Percentiles rank a stretch among this genome's conserved stretches.
Evolutionary conservation across 2,329 filamentous ascomycete genomes (phyloP).

Genomic region (Ophiocordyceps camponoti-floridani): DNA sequence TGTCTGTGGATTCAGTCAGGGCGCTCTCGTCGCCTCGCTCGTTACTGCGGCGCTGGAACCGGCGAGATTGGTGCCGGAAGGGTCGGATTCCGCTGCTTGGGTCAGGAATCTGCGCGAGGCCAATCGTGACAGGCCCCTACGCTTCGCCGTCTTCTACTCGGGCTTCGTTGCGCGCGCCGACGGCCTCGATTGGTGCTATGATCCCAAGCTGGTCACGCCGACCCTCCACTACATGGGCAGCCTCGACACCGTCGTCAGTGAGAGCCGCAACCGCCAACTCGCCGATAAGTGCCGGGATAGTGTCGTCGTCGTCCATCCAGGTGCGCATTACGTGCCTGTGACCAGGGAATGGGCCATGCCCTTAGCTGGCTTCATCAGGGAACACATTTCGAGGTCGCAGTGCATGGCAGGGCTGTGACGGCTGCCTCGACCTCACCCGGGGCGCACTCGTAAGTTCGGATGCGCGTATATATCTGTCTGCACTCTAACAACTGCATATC

Average conservation of each 20-base stretch:
- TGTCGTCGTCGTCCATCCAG: slow-evolving; percentile 52
- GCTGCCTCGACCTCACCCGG: not conserved
- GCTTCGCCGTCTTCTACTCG: slow-evolving; percentile 60
- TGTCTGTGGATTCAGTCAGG: slow-evolving; percentile 70
- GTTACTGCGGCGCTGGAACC: slow-evolving; percentile 54
- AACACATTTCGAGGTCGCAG: slow-evolving; percentile 13
- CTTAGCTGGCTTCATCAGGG: slow-evolving; percentile 50
- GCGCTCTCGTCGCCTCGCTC: slow-evolving; percentile 54
- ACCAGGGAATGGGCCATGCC: slow-evolving; percentile 66
- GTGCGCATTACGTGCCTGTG: slow-evolving; percentile 78
- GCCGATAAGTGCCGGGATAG: slow-evolving; percentile 43
- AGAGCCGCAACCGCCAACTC: slow-evolving; percentile 48
- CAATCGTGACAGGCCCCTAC: slow-evolving; percentile 30
- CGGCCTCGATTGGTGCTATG: slow-evolving; percentile 46
- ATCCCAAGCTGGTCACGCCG: slow-evolving; percentile 59
- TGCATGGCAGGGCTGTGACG: slow-evolving; percentile 9
- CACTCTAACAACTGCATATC: too few species aligned
- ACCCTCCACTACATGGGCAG: slow-evolving; percentile 69
- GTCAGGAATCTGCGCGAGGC: slow-evolving; percentile 25
- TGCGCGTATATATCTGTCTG: too few species aligned
- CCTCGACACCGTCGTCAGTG: slow-evolving; percentile 77
- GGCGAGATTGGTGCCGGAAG: slow-evolving; percentile 8
- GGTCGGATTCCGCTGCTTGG: slow-evolving; percentile 21
- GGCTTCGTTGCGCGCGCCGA: slow-evolving; percentile 52
- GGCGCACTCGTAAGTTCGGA: not conserved